phyloP scores from a whole-genome alignment of 2,329 filamentous ascomycete species.

The Hortaea sp. region DNA sequence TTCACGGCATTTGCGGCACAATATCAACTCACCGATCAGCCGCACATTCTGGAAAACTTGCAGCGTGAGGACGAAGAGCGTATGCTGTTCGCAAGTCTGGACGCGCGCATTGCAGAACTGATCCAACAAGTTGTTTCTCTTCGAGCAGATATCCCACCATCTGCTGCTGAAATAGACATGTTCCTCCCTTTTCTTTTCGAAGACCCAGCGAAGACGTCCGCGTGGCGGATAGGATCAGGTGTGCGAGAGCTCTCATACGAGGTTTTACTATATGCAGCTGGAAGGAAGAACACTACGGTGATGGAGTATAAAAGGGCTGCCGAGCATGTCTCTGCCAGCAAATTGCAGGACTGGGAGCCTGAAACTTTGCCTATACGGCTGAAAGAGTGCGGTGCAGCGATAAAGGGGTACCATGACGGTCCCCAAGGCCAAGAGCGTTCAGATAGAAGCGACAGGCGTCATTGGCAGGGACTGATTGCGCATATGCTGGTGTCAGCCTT shows the following conservation, averaged over 20 bases:
- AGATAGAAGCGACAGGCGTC: background rate
- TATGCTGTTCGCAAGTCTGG: background rate
- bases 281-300: background rate
- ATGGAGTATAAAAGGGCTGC: background rate
- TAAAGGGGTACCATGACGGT: background rate
- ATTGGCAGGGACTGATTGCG: conserved; percentile 14
- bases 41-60: background rate
- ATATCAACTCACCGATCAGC: background rate
- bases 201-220: conserved; percentile 32
- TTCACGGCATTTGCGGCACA: background rate
- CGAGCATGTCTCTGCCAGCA: background rate
- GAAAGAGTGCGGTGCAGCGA: background rate
- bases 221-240: conserved; percentile 30
- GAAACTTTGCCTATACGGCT: background rate
- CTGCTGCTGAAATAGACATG: conserved; percentile 31
- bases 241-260: conserved; percentile 31
- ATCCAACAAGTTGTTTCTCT: conserved; percentile 12
- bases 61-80: background rate
- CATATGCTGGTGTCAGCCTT: conserved; percentile 10
- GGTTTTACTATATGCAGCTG: conserved; percentile 15
- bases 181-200: conserved; percentile 56
- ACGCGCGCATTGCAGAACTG: conserved; percentile 4
- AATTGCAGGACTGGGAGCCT: background rate
- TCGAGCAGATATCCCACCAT: background rate
- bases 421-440: background rate